phyloP scores from a whole-genome alignment of 2,329 filamentous ascomycete genomes.

The Aureobasidium zeae region DNA sequence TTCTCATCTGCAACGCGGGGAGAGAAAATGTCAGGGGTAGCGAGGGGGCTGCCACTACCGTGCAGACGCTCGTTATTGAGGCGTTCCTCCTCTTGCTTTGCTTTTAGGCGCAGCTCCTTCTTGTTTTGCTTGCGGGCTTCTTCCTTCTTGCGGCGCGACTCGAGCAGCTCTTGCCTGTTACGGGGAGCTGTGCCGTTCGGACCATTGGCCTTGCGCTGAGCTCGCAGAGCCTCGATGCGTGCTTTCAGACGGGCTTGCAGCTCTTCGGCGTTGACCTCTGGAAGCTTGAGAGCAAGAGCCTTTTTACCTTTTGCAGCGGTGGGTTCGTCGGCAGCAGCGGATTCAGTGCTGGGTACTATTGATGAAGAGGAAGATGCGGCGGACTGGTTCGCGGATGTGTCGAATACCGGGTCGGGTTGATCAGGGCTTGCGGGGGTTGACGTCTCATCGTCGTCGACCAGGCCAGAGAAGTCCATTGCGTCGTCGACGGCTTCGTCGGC shows the following conservation, averaged over 20 bases:
- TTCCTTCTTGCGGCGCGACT: slow-evolving; percentile 78
- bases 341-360: slow-evolving; percentile 30
- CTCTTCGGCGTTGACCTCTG: slow-evolving; percentile 60
- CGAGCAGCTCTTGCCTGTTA: slow-evolving; percentile 85
- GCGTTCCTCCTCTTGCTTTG: slow-evolving; percentile 68
- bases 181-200: slow-evolving; percentile 71
- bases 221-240: slow-evolving; percentile 75
- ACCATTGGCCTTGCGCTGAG: slow-evolving; percentile 78
- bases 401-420: slow-evolving; percentile 32
- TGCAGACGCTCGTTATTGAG: slow-evolving; percentile 47
- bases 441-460: slow-evolving; percentile 17
- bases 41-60: slow-evolving; percentile 49
- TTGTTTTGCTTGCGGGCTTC: slow-evolving; percentile 79
- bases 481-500: slow-evolving; percentile 25
- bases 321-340: slow-evolving; percentile 21
- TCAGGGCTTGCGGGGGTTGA: slow-evolving; percentile 30
- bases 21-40: slow-evolving; percentile 36
- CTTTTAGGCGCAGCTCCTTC: slow-evolving; percentile 68
- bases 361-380: slow-evolving; percentile 41
- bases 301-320: slow-evolving; percentile 21
- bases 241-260: slow-evolving; percentile 71
- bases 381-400: slow-evolving; percentile 32
- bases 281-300: slow-evolving; percentile 25
- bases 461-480: slow-evolving; percentile 19
- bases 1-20: slow-evolving; percentile 41